Conservation (phyloP, 768 basidiomycete genomes). For the Suillus luteus region DNA sequence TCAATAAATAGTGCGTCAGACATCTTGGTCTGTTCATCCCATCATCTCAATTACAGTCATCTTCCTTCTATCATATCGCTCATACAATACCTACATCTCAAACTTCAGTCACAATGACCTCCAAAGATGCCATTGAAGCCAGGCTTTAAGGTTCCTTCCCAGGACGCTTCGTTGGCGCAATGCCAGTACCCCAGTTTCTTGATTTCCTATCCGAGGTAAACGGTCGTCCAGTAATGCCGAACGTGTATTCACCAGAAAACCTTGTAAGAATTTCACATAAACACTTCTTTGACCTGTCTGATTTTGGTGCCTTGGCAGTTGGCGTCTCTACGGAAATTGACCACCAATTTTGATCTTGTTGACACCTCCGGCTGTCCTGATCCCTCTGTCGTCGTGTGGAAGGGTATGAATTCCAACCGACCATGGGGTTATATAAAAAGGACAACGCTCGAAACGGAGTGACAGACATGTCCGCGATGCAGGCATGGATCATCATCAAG, state of each 20-base stretch:
- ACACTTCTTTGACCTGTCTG: not conserved
- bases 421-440: not conserved
- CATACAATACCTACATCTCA: not conserved
- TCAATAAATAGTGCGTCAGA: not conserved
- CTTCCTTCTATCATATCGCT: not conserved
- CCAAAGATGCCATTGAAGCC: not conserved
- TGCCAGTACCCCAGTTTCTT: not conserved
- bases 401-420: not conserved
- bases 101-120: not conserved
- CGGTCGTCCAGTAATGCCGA: not conserved
- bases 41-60: not conserved
- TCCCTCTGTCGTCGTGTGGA: not conserved
- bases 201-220: not conserved
- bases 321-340: not conserved
- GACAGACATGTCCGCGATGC: constrained; percentile 3
- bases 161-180: not conserved
- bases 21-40: not conserved
- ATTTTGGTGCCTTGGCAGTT: not conserved
- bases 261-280: not conserved
- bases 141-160: not conserved
- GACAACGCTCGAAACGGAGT: not conserved
- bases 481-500: constrained; percentile 3
- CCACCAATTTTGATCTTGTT: constrained; percentile 2
- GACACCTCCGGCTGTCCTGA: not conserved
- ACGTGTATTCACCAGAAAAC: not conserved